Evolutionary conservation across 768 basidiomycete genomes (phyloP), one percentile per base, ranked within the genome.

Genomic region (Pseudohyphozyma bogoriensis): DNA sequence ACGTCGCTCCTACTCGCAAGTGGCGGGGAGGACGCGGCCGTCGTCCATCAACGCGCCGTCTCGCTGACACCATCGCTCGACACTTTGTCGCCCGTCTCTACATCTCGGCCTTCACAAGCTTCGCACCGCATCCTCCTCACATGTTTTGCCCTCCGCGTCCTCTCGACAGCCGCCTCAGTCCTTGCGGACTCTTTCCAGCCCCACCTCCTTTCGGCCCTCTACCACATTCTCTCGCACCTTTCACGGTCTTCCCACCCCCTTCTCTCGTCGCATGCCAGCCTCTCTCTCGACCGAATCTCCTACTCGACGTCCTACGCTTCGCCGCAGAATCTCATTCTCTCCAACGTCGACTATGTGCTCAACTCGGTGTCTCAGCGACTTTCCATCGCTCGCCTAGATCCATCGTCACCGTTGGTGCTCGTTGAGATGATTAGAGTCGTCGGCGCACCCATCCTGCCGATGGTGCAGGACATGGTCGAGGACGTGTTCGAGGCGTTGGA

Each of bases 401-500:
- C 87, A 2, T 83, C 87, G 36, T 93, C 93, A 0, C 87, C 92
- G 12, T 85, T 87, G 64, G 91, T 97, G 9, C 78, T 99, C 26
- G 81, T 83, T 18, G 76, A 91, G 31, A 83, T 96, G 71, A 81
- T 97, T 58, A 83, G 86, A 12, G 78, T 97, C 16, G 87, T 93
- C 10, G 93, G 95, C 0, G 78, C 78, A 32, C 85, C 87, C 56
- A 83, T 97, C 35, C 88, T 97, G 0, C 83, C 87, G 49, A 83
- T 84, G 67, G 91, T 95, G 11, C 84, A 85, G 18, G 95, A 96
- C 72, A 84, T 97, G 13, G 90, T 97, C 13, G 93, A 95, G 73
- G 92, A 95, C 73, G 92, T 93, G 62, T 97, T 97, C 67, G 93
- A 96, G 73, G 83, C 91, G 32, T 77, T 97, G 24, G 95, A 97